Evolutionary conservation across 129 eudicot genomes (phyloP).

Genomic region (Flaveria bidentis): DNA sequence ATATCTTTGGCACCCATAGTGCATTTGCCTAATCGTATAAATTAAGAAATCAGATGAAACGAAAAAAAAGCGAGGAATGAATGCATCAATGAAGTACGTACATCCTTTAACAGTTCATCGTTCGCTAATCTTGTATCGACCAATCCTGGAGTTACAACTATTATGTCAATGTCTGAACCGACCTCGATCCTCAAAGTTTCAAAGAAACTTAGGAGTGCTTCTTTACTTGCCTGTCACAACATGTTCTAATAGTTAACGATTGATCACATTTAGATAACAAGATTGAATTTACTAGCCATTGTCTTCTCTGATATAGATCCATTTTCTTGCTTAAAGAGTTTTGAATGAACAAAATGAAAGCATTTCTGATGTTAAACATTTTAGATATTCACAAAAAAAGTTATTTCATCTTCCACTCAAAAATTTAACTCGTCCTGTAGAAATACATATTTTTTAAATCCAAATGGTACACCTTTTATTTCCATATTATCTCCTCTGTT

Average conservation of each 20-base stretch:
- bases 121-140: conserved; percentile 23
- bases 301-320: neutral
- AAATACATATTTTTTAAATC: no score
- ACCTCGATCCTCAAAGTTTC: conserved; percentile 31
- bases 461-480: no score
- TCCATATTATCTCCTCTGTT: no score
- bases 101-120: conserved; percentile 17
- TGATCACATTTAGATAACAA: neutral
- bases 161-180: conserved; percentile 27
- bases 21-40: conserved; percentile 37
- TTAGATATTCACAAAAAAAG: no score
- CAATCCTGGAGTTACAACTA: conserved; percentile 29
- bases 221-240: conserved; percentile 34
- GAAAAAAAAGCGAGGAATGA: neutral
- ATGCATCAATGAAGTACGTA: neutral
- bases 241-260: neutral
- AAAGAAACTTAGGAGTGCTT: conserved; percentile 34
- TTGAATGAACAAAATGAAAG: no score
- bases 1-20: conserved; percentile 36
- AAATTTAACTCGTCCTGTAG: no score
- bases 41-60: neutral
- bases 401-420: no score
- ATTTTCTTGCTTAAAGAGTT: no score
- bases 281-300: neutral
- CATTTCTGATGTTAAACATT: no score